Percentiles rank a stretch among this genome's conserved stretches.
phyloP scores from a whole-genome alignment of 2,329 filamentous ascomycete genomes.

The Apiospora hydei region DNA sequence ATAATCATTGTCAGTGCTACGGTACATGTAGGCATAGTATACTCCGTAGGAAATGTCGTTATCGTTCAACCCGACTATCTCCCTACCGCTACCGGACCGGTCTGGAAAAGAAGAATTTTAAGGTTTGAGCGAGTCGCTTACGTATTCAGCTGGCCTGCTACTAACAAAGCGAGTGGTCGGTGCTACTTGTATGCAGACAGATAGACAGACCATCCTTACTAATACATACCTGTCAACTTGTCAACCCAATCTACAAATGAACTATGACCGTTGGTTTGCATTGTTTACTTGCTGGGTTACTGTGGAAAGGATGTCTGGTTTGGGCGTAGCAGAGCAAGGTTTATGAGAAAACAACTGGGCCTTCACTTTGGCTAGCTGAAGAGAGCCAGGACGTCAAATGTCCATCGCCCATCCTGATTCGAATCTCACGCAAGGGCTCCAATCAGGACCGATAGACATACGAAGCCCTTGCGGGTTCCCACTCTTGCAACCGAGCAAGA shows the following conservation, averaged over 20 bases:
- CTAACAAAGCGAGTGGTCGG: not conserved
- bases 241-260: not conserved
- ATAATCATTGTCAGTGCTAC: not conserved
- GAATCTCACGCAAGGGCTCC: not conserved
- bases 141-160: not conserved
- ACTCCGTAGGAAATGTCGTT: not conserved
- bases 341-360: not conserved
- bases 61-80: not conserved
- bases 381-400: not conserved
- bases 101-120: constrained; percentile 17
- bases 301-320: not conserved
- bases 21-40: not conserved
- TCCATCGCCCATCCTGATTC: not conserved
- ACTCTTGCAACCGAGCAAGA: constrained; percentile 7
- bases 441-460: not conserved
- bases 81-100: not conserved
- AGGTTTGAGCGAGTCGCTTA: not conserved
- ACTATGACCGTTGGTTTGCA: not conserved
- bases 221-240: not conserved
- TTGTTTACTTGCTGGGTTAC: not conserved
- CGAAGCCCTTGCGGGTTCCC: not conserved
- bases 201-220: not conserved
- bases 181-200: not conserved
- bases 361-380: not conserved
- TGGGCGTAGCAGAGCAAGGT: not conserved